phyloP scores from a whole-genome alignment of 2,329 filamentous ascomycete genomes.

The Exutisphaerella laricina region DNA sequence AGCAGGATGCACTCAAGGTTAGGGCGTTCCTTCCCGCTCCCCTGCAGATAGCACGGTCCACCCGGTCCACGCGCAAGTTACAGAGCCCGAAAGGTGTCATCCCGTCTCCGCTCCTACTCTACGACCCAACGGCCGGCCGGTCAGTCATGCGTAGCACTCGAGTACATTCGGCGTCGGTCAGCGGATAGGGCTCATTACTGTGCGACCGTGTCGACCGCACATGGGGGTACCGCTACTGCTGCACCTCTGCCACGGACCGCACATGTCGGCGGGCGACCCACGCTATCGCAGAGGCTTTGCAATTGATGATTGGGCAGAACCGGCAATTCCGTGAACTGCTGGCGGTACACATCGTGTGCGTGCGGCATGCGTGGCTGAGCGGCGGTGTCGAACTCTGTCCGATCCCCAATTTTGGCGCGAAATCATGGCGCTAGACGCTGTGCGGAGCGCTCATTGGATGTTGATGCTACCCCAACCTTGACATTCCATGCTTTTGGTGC shows the following conservation, averaged over 20 bases:
- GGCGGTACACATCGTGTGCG: constrained; percentile 13
- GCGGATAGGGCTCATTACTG: constrained; percentile 6
- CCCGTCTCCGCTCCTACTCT: no score
- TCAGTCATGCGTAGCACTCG: constrained; percentile 10
- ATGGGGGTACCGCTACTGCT: background rate
- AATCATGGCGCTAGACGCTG: no score
- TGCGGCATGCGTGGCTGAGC: constrained; percentile 16
- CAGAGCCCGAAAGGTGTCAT: no score
- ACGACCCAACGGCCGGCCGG: no score
- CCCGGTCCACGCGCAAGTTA: constrained; percentile 13
- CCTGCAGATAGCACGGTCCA: constrained; percentile 14
- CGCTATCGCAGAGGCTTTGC: constrained; percentile 6
- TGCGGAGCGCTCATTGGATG: no score
- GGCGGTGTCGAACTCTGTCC: constrained; percentile 2
- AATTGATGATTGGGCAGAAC: constrained; percentile 10
- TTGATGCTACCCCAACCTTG: background rate
- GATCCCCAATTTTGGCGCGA: constrained; percentile 5
- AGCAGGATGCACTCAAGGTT: constrained; percentile 17
- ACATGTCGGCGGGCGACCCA: constrained; percentile 1
- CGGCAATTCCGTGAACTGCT: constrained; percentile 16
- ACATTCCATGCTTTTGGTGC: background rate
- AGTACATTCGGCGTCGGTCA: constrained; percentile 11
- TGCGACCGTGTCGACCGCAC: constrained; percentile 3
- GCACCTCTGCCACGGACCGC: background rate
- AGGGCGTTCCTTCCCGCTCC: constrained; percentile 16